phyloP scores from a whole-genome alignment of 1,284 basidiomycete species.

The Pseudozyma sp. region DNA sequence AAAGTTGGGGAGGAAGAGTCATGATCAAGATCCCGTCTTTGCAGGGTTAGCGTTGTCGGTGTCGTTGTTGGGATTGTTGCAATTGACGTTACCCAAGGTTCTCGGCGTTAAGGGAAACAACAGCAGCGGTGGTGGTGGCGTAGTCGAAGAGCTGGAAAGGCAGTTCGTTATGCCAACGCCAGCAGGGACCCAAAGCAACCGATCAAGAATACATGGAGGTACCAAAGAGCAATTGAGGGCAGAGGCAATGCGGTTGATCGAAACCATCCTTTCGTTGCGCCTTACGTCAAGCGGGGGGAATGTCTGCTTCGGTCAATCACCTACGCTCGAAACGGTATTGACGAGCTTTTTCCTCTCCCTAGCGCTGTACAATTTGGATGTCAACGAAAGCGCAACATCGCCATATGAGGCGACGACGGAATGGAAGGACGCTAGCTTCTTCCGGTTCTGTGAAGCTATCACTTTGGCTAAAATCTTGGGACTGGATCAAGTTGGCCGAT shows the following conservation, averaged over 20 bases:
- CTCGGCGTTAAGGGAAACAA: background rate
- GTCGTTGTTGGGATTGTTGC: constrained; percentile 43
- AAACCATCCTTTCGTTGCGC: constrained; percentile 18
- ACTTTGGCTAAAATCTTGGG: constrained; percentile 53
- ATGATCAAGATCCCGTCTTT: constrained; percentile 50
- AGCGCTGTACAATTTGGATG: constrained; percentile 40
- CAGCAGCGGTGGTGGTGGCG: background rate
- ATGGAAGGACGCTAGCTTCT: constrained; percentile 40
- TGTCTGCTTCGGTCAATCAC: constrained; percentile 39
- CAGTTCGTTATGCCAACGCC: constrained; percentile 25
- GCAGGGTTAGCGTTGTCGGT: constrained; percentile 52
- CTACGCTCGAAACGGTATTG: constrained; percentile 33
- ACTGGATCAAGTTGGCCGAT: constrained; percentile 22
- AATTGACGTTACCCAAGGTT: constrained; percentile 14
- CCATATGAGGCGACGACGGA: constrained; percentile 9
- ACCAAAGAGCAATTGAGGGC: background rate
- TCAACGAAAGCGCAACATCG: constrained; percentile 11
- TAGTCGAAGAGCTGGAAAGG: constrained; percentile 4
- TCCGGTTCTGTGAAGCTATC: constrained; percentile 49
- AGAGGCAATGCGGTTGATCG: constrained; percentile 18
- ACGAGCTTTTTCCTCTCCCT: constrained; percentile 50
- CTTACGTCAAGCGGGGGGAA: constrained; percentile 16
- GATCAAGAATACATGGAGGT: constrained; percentile 1
- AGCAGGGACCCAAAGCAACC: constrained; percentile 3
- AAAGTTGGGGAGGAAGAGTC: constrained; percentile 42